These are phyloP conservation scores for Penicillium pancosmium DNA, from an alignment of 495 filamentous ascomycete species.

Conservation along the genomic window DNA sequence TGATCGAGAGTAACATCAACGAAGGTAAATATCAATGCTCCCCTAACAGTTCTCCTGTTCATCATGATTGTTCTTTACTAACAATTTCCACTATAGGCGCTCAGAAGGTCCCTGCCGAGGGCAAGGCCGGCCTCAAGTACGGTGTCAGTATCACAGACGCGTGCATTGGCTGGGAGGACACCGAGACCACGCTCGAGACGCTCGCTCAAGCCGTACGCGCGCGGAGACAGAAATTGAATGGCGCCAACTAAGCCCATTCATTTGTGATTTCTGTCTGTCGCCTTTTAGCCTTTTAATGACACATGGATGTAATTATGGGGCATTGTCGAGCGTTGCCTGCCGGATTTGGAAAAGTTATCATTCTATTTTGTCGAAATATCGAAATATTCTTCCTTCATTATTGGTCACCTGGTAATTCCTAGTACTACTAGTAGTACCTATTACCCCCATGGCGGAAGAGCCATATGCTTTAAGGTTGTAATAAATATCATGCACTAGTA, in stretches of 20 bases:
- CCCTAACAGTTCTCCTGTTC: no score
- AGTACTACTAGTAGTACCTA: no score
- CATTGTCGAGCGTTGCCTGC: slow-evolving; percentile 20
- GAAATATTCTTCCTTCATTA: background rate
- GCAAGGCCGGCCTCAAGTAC: slow-evolving; percentile 86
- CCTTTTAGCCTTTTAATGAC: slow-evolving; percentile 17
- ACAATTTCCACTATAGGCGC: slow-evolving; percentile 54
- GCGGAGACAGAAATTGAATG: slow-evolving; percentile 40
- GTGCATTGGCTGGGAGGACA: slow-evolving; percentile 94
- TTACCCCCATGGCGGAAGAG: no score
- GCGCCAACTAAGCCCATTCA: slow-evolving; percentile 22
- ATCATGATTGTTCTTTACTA: background rate
- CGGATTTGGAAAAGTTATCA: slow-evolving; percentile 18
- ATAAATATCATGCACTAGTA: no score
- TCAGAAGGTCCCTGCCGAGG: slow-evolving; percentile 91
- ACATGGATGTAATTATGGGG: slow-evolving; percentile 11
- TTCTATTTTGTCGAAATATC: slow-evolving; percentile 7
- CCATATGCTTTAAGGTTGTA: no score
- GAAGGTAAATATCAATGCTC: slow-evolving; percentile 61
- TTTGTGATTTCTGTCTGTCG: slow-evolving; percentile 3
- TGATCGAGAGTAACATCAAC: slow-evolving; percentile 98
- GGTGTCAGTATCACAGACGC: slow-evolving; percentile 98
- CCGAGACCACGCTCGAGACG: slow-evolving; percentile 74
- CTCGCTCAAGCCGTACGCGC: slow-evolving; percentile 79
- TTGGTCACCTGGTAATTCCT: background rate